Conservation (phyloP, 805 yeast species). For the Ogataea henricii region DNA sequence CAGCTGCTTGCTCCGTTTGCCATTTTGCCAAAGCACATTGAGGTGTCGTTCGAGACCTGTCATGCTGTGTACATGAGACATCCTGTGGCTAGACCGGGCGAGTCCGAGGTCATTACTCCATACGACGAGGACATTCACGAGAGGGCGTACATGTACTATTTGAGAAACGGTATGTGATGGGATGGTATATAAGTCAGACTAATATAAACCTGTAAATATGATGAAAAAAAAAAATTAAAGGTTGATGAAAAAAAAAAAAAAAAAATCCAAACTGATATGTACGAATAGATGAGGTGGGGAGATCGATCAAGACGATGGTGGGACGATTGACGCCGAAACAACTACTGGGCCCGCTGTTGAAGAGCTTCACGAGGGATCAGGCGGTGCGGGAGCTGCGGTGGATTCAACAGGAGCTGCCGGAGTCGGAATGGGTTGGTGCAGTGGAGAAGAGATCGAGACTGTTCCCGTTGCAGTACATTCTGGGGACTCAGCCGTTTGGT, state of each 20-base stretch:
- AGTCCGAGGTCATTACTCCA: conserved; percentile 93
- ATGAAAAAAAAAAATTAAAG: neutral
- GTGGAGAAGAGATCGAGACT: conserved; percentile 50
- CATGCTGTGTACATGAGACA: conserved; percentile 96
- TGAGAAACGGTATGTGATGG: conserved; percentile 58
- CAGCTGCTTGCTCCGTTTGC: conserved; percentile 93
- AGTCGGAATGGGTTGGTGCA: conserved; percentile 50
- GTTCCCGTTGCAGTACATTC: conserved; percentile 81
- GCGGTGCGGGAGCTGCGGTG: conserved; percentile 65
- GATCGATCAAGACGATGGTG: too few species aligned
- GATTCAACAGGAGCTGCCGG: conserved; percentile 61
- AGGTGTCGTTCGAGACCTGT: conserved; percentile 86
- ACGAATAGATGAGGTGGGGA: too few species aligned
- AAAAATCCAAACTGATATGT: too few species aligned
- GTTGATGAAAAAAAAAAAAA: neutral
- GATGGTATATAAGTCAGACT: conserved; percentile 2
- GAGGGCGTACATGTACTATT: conserved; percentile 93
- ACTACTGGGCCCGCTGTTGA: conserved; percentile 15
- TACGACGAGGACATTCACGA: conserved; percentile 80
- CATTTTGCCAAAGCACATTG: conserved; percentile 87
- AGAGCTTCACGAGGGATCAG: conserved; percentile 25
- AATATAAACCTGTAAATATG: conserved; percentile 18
- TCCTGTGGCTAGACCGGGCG: conserved; percentile 96
- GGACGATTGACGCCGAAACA: neutral
- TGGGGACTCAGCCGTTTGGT: conserved; percentile 89